phyloP scores from a whole-genome alignment of 495 filamentous ascomycete species.

The Xylaria scruposa region DNA sequence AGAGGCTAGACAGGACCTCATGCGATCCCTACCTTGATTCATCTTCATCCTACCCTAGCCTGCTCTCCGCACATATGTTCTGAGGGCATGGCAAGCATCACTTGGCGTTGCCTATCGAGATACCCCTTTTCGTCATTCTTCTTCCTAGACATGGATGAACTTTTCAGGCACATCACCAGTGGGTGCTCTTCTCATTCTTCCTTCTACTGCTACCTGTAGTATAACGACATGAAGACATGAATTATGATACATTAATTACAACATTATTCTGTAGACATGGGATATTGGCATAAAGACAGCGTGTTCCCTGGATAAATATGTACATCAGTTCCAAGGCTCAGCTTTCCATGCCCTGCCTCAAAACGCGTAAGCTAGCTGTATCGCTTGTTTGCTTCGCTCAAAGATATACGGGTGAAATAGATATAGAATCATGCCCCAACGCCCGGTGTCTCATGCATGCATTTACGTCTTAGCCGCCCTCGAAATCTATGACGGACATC shows the following conservation, averaged over 20 bases:
- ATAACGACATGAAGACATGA: conserved; percentile 29
- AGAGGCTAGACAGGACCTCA: conserved; percentile 27
- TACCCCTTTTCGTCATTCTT: conserved; percentile 28
- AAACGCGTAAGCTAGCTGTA: neutral
- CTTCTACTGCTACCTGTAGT: conserved; percentile 18
- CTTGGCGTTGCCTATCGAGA: conserved; percentile 16
- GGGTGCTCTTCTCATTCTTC: conserved; percentile 25
- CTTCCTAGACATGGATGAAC: conserved; percentile 28
- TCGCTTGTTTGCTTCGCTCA: conserved; percentile 8
- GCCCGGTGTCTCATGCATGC: conserved; percentile 37
- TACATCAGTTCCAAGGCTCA: neutral
- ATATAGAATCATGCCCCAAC: conserved; percentile 33
- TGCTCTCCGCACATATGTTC: neutral
- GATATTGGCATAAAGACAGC: conserved; percentile 7
- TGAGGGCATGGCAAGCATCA: neutral
- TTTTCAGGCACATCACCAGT: neutral
- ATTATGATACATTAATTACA: conserved; percentile 44
- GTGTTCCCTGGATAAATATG: neutral
- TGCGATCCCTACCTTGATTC: neutral
- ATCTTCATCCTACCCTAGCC: neutral
- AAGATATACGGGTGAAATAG: conserved; percentile 3
- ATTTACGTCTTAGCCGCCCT: conserved; percentile 22
- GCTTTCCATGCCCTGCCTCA: neutral
- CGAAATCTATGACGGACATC: conserved; percentile 15
- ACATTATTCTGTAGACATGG: conserved; percentile 27